Conservation (phyloP, 805 yeast genomes). For the Clavispora vitiphila region DNA sequence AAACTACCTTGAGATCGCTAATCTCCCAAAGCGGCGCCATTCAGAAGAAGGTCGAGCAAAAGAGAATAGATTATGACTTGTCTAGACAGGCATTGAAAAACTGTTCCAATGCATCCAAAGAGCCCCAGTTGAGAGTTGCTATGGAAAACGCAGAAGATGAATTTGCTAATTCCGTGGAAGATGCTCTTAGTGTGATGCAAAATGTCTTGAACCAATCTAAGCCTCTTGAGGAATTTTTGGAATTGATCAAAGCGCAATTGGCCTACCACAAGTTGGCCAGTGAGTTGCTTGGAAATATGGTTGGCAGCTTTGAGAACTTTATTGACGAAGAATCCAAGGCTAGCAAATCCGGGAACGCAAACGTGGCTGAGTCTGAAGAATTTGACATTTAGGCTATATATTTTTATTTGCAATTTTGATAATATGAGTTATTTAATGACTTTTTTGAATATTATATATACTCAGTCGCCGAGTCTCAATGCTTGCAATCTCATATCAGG, state of each 20-base stretch:
- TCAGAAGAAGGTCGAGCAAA: slow-evolving; percentile 70
- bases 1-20: slow-evolving; percentile 55
- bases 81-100: slow-evolving; percentile 49
- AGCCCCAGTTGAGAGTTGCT: slow-evolving; percentile 67
- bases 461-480: slow-evolving; percentile 6
- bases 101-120: slow-evolving; percentile 45
- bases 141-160: slow-evolving; percentile 86
- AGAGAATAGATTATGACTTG: slow-evolving; percentile 74
- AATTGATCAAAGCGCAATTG: slow-evolving; percentile 72
- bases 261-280: slow-evolving; percentile 74
- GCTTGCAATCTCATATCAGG: slow-evolving; percentile 15
- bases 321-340: slow-evolving; percentile 42
- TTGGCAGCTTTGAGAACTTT: slow-evolving; percentile 58
- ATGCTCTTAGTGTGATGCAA: slow-evolving; percentile 78
- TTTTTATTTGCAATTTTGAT: background rate
- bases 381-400: slow-evolving; percentile 19
- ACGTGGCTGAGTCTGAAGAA: slow-evolving; percentile 17
- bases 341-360: slow-evolving; percentile 11
- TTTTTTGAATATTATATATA: background rate
- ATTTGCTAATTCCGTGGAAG: slow-evolving; percentile 85
- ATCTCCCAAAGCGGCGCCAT: slow-evolving; percentile 61
- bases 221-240: slow-evolving; percentile 62
- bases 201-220: slow-evolving; percentile 68
- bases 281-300: slow-evolving; percentile 58
- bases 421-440: background rate